These are phyloP conservation scores for Dichotomopilus funicola DNA, from an alignment of 2,329 filamentous ascomycete genomes.

Conservation along the genomic window DNA sequence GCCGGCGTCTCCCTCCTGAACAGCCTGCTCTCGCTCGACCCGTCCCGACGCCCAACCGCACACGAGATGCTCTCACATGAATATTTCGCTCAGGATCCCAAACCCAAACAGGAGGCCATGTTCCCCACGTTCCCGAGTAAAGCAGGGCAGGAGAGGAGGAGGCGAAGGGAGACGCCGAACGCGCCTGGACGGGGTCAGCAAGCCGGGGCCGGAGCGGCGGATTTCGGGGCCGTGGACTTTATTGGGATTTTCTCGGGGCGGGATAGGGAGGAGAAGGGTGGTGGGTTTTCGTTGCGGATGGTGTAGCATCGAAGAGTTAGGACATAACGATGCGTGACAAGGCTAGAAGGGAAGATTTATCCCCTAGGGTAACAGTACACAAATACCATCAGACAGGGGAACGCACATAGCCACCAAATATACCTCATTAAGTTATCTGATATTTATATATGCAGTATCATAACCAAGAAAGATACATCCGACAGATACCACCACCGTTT, in stretches of 20 bases:
- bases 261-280: slow-evolving; percentile 58
- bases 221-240: slow-evolving; percentile 55
- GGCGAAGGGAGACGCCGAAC: slow-evolving; percentile 67
- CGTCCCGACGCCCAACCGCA: slow-evolving; percentile 62
- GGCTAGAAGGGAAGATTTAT: neutral
- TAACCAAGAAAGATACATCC: slow-evolving; percentile 9
- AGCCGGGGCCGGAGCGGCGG: slow-evolving; percentile 34
- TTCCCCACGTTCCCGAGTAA: slow-evolving; percentile 97
- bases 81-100: slow-evolving; percentile 85
- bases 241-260: slow-evolving; percentile 64
- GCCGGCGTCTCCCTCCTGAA: slow-evolving; percentile 66
- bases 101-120: slow-evolving; percentile 82
- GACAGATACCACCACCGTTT: neutral
- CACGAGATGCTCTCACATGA: slow-evolving; percentile 67
- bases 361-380: too few relatives aligned
- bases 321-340: neutral
- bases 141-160: slow-evolving; percentile 79
- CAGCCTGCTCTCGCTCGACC: slow-evolving; percentile 67
- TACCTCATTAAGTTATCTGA: slow-evolving; percentile 17
- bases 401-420: neutral
- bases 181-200: slow-evolving; percentile 73
- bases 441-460: slow-evolving; percentile 15
- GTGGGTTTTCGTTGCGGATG: slow-evolving; percentile 61
- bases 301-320: slow-evolving; percentile 30
- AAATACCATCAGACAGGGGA: neutral